phyloP scores from a whole-genome alignment of 148 eudicot species.

The Rhododendron williamsianum region DNA sequence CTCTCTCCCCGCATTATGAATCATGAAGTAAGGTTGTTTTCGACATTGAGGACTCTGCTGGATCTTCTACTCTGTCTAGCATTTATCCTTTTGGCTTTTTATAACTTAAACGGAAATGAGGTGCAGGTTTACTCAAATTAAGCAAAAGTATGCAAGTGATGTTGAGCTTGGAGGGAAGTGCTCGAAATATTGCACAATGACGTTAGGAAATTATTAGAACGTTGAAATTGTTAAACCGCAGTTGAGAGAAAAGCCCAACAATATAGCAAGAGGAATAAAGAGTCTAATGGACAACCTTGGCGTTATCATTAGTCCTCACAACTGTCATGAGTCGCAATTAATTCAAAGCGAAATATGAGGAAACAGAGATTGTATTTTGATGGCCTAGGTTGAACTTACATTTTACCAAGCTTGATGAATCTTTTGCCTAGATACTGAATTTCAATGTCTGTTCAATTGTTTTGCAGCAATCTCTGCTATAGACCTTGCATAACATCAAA shows the following conservation, averaged over 20 bases:
- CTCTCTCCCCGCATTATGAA: too few species aligned
- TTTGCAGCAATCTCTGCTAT: neutral
- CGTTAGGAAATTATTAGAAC: neutral
- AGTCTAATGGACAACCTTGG: neutral
- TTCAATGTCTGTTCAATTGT: neutral
- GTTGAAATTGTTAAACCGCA: neutral
- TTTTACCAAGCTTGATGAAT: neutral
- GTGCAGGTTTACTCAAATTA: neutral
- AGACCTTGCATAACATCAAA: neutral
- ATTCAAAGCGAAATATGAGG: too few species aligned
- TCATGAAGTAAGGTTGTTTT: neutral
- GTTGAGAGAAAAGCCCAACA: neutral
- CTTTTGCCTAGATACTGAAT: neutral
- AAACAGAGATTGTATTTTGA: neutral
- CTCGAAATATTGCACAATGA: neutral
- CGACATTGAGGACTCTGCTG: neutral
- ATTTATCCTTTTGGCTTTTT: neutral
- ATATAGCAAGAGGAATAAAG: neutral
- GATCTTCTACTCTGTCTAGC: neutral
- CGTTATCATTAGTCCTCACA: neutral
- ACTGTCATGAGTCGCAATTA: too few species aligned
- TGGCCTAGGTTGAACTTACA: neutral
- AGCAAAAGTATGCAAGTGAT: neutral
- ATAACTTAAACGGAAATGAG: neutral
- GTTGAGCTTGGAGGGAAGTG: neutral